phyloP scores from a whole-genome alignment of 305 asterid species.

The Solanum hybrid region DNA sequence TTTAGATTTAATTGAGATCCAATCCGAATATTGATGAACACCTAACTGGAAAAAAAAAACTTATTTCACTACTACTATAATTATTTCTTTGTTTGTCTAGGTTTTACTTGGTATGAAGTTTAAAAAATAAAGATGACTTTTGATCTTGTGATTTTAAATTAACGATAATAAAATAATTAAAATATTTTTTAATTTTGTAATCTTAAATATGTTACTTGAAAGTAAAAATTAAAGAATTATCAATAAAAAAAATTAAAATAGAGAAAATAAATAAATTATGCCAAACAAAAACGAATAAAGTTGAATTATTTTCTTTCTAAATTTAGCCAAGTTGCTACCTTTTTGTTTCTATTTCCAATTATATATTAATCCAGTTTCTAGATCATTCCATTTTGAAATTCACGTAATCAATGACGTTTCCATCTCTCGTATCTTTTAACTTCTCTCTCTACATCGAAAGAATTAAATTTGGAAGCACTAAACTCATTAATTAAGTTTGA shows the following conservation, averaged over 20 bases:
- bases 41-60: not conserved
- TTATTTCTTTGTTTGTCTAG: not conserved
- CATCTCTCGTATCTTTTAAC: not conserved
- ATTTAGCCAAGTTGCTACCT: not conserved
- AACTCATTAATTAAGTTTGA: not conserved
- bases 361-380: not conserved
- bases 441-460: not conserved
- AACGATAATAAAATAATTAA: not conserved
- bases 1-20: not conserved
- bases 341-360: not conserved
- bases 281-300: not conserved
- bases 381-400: not conserved
- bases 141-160: not conserved
- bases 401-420: not conserved
- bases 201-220: not conserved
- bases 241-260: not conserved
- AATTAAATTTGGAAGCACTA: not conserved
- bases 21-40: not conserved
- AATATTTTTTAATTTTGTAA: not conserved
- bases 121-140: no score
- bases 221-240: not conserved
- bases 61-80: not conserved
- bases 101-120: not conserved
- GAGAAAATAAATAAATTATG: not conserved
- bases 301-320: not conserved